Evolutionary conservation across 1,284 basidiomycete species (phyloP).

Genomic region (Rhizoctonia solani): DNA sequence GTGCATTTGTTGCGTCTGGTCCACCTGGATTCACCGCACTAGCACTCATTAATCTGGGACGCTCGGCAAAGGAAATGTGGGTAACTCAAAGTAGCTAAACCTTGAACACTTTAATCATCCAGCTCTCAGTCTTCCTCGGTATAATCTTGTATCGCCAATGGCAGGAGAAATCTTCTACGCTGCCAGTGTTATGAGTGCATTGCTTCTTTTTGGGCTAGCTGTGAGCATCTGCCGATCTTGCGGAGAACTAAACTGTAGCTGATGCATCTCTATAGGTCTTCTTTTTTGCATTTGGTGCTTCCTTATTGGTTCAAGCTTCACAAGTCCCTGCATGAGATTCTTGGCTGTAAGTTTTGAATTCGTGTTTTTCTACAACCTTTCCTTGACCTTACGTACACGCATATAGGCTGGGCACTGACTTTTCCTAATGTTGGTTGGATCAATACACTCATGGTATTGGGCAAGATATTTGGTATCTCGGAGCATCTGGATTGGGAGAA

Average conservation of each 20-base stretch:
- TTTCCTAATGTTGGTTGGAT: conserved; percentile 36
- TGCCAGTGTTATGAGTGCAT: not conserved
- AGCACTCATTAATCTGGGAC: conserved; percentile 33
- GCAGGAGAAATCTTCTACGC: conserved; percentile 34
- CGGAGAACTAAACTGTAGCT: not conserved
- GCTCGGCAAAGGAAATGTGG: conserved; percentile 19
- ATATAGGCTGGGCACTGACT: conserved; percentile 33
- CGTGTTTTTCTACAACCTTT: not conserved
- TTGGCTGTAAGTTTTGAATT: conserved; percentile 26
- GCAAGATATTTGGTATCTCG: conserved; percentile 10
- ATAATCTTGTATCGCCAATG: conserved; percentile 10
- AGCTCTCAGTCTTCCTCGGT: not conserved
- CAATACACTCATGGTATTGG: conserved; percentile 25
- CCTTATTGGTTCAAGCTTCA: too few species aligned
- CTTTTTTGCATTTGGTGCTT: not conserved
- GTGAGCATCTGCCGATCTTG: conserved; percentile 15
- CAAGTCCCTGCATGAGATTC: conserved; percentile 35
- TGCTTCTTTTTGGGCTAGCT: conserved; percentile 35
- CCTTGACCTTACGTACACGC: not conserved
- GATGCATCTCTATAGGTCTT: not conserved
- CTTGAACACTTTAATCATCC: not conserved
- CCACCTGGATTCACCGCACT: conserved; percentile 36
- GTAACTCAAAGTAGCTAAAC: not conserved
- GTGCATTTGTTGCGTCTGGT: conserved; percentile 33
- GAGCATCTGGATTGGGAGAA: too few species aligned